phyloP scores from a whole-genome alignment of 2,329 filamentous ascomycete species.

The Venturia asperata region DNA sequence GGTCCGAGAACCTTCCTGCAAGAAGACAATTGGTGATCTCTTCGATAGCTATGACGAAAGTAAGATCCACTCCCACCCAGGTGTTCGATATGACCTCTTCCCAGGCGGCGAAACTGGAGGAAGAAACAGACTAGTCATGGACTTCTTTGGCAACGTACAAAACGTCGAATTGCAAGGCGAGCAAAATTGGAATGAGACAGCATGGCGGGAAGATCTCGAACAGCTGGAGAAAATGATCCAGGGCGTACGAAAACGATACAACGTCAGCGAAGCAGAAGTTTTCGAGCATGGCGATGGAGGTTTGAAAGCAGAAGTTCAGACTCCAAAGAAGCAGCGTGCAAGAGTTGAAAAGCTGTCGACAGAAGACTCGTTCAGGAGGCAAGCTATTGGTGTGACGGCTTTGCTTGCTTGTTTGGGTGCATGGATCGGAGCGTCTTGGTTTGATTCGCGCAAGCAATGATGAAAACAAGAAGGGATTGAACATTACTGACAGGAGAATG shows the following conservation, averaged over 20 bases:
- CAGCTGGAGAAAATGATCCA: slow-evolving; percentile 59
- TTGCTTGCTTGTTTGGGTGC: slow-evolving; percentile 34
- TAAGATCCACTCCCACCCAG: slow-evolving; percentile 90
- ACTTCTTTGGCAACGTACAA: slow-evolving; percentile 98
- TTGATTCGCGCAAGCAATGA: slow-evolving; percentile 25
- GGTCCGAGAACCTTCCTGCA: slow-evolving; percentile 75
- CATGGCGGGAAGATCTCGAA: slow-evolving; percentile 62
- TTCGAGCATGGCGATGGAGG: slow-evolving; percentile 21
- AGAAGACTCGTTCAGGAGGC: slow-evolving; percentile 35
- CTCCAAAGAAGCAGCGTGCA: slow-evolving; percentile 20
- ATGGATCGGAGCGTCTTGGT: slow-evolving; percentile 36
- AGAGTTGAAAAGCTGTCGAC: slow-evolving; percentile 28
- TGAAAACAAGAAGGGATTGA: neutral
- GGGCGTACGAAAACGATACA: slow-evolving; percentile 40
- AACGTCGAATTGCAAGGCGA: slow-evolving; percentile 78
- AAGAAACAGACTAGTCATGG: slow-evolving; percentile 74
- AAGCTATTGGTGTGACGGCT: slow-evolving; percentile 34
- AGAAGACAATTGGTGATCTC: slow-evolving; percentile 84
- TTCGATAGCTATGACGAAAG: slow-evolving; percentile 94
- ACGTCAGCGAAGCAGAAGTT: slow-evolving; percentile 24
- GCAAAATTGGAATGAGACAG: slow-evolving; percentile 36
- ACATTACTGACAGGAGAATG: neutral
- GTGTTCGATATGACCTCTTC: slow-evolving; percentile 93
- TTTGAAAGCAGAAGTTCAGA: slow-evolving; percentile 19
- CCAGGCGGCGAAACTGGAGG: slow-evolving; percentile 71